Evolutionary conservation across 129 eudicot genomes (phyloP).

Genomic region (Artemisia tridentata): DNA sequence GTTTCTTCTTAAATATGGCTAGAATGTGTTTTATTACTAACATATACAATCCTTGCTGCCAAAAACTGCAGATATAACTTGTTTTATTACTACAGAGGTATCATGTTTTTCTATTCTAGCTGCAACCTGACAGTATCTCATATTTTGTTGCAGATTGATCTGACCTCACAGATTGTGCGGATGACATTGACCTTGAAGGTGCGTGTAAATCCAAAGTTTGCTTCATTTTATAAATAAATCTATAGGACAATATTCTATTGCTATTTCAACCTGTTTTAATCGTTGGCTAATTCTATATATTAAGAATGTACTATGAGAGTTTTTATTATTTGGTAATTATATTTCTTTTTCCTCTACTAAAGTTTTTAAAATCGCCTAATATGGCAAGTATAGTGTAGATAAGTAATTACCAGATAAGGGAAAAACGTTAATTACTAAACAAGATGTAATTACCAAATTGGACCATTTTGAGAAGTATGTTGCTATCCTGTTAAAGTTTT

Average conservation of each 20-base stretch:
- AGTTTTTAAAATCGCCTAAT: no score
- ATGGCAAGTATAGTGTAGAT: no score
- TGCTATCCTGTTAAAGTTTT: no score
- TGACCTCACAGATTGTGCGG: conserved; percentile 85
- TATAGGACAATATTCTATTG: background rate
- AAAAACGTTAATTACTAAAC: no score
- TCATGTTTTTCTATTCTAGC: background rate
- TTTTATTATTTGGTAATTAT: no score
- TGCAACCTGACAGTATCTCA: conserved; percentile 19
- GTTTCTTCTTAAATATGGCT: no score
- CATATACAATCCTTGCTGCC: background rate
- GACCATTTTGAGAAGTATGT: no score
- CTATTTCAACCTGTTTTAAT: background rate
- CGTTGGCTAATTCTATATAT: no score
- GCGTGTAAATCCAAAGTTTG: background rate
- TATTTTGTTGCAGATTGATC: conserved; percentile 67
- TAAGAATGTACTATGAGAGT: no score
- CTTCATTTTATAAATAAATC: conserved; percentile 5
- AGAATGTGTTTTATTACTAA: background rate
- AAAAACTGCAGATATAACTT: background rate
- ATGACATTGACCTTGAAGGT: conserved; percentile 66
- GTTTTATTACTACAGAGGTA: conserved; percentile 6
- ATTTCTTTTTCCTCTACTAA: no score
- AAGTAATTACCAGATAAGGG: no score
- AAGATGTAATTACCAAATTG: no score